These are phyloP conservation scores for Pistacia vera DNA, from an alignment of 345 rosid species.

Conservation along the genomic window DNA sequence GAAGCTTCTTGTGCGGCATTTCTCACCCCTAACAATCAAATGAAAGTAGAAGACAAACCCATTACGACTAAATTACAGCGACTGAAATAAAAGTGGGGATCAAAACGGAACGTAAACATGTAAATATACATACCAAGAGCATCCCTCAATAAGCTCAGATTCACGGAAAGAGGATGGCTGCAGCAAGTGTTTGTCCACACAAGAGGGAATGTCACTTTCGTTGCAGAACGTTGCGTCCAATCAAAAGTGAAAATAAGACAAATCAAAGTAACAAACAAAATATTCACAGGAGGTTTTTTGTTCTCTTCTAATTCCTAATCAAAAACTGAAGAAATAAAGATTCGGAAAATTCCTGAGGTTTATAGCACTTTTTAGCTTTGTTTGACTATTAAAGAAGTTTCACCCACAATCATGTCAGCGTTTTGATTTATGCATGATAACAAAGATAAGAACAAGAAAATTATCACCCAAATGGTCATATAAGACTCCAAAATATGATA, in stretches of 20 bases:
- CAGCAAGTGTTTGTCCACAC: slow-evolving; percentile 99
- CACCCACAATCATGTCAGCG: background rate
- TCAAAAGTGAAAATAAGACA: background rate
- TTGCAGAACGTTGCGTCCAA: slow-evolving; percentile 84
- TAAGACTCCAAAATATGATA: background rate
- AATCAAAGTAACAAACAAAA: background rate
- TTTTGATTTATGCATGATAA: background rate
- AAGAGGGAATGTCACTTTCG: slow-evolving; percentile 95
- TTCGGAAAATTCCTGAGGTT: background rate
- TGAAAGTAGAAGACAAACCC: background rate
- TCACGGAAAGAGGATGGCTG: slow-evolving; percentile 95
- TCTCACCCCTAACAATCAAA: slow-evolving; percentile 65
- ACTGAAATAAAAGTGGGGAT: background rate
- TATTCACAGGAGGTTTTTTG: background rate
- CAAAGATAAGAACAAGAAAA: background rate
- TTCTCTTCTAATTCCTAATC: background rate
- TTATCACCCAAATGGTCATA: background rate
- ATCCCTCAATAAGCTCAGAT: slow-evolving; percentile 74
- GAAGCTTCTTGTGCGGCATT: slow-evolving; percentile 97
- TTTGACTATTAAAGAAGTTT: background rate
- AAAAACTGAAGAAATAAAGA: background rate
- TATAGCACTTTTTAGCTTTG: background rate
- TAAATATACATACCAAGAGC: slow-evolving; percentile 57
- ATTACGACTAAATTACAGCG: background rate
- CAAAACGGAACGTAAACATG: background rate